A percentile compares a stretch with the other conserved stretches of the same genome.
Conservation (phyloP, 352 stramenopile genomes). For the Phytopythium kandeliae region DNA sequence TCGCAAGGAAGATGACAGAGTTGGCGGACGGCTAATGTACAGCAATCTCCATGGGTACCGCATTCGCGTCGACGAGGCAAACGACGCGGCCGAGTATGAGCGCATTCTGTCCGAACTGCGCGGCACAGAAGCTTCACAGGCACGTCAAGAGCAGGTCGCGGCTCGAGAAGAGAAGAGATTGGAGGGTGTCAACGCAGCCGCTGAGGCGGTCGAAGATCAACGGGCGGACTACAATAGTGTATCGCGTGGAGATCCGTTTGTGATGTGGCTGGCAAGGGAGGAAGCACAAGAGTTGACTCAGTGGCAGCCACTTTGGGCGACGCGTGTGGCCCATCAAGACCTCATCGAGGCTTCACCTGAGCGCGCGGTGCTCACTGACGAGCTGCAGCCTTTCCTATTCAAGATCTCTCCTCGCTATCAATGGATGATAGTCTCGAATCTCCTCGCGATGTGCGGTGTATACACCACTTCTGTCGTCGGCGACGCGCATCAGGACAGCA, state of each 20-base stretch:
- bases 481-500: neutral
- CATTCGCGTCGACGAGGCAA: constrained; percentile 51
- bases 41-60: constrained; percentile 81
- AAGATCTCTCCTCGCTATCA: constrained; percentile 25
- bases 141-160: constrained; percentile 19
- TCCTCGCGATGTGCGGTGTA: constrained; percentile 50
- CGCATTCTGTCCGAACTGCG: constrained; percentile 68
- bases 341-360: constrained; percentile 63
- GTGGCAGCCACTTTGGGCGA: constrained; percentile 50
- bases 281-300: constrained; percentile 33
- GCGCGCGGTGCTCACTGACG: constrained; percentile 55
- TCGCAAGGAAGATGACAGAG: constrained; percentile 9
- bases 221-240: constrained; percentile 36
- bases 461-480: neutral
- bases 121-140: constrained; percentile 29
- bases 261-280: constrained; percentile 40
- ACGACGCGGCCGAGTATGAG: constrained; percentile 68
- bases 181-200: constrained; percentile 8
- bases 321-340: constrained; percentile 32
- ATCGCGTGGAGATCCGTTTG: constrained; percentile 25
- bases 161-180: constrained; percentile 27
- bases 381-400: constrained; percentile 80
- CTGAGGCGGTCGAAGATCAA: constrained; percentile 46
- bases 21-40: constrained; percentile 36
- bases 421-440: constrained; percentile 22